These are phyloP conservation scores for Annulohypoxylon truncatum DNA, from an alignment of 2,329 filamentous ascomycete genomes.

Conservation along the genomic window DNA sequence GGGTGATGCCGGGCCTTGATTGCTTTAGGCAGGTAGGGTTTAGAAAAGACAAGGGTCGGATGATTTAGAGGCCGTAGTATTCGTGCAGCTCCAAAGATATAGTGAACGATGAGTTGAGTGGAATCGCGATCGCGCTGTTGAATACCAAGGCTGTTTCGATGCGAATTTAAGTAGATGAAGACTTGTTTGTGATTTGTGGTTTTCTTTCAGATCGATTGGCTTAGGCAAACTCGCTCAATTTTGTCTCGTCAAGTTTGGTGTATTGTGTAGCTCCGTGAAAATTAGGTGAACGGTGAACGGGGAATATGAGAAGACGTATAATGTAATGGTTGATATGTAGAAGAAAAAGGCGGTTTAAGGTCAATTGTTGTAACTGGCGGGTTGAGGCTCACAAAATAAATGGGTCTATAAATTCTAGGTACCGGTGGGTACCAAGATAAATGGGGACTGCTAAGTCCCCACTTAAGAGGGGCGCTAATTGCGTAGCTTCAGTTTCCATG, in stretches of 20 bases:
- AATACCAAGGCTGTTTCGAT: not conserved
- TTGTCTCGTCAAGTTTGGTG: no score
- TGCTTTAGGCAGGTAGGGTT: not conserved
- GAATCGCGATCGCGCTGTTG: not conserved
- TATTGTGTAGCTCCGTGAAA: not conserved
- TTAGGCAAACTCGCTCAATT: no score
- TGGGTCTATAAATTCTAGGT: not conserved
- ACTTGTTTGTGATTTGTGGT: not conserved
- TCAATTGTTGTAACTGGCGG: not conserved
- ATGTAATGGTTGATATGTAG: not conserved
- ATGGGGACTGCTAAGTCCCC: not conserved
- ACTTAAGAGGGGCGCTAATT: constrained; percentile 4
- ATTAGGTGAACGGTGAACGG: not conserved
- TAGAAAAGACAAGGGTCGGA: not conserved
- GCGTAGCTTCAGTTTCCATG: constrained; percentile 23
- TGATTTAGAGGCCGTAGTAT: not conserved
- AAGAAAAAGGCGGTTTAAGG: not conserved
- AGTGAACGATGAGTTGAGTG: not conserved
- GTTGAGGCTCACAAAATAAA: constrained; percentile 27
- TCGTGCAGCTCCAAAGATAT: not conserved
- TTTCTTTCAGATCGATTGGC: not conserved
- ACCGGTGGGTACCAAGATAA: not conserved
- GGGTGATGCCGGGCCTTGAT: constrained; percentile 1
- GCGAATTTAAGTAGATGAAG: not conserved
- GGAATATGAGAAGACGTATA: not conserved